phyloP scores from a whole-genome alignment of 1,284 basidiomycete genomes.

The Apiotrichum brassicae region DNA sequence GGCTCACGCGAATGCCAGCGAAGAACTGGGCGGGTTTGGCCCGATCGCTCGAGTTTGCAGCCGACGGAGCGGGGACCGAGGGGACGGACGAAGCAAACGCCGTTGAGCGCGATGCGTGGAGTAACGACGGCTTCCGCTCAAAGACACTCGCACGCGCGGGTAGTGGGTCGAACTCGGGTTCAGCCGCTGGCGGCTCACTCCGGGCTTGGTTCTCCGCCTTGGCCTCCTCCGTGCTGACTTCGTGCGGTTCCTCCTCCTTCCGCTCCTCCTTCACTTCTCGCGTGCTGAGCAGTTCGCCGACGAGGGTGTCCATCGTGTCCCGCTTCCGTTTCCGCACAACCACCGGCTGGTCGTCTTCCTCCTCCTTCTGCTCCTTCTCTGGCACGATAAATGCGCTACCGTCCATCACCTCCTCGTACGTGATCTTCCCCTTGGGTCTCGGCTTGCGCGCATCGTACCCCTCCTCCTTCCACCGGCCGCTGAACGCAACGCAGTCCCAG shows the following conservation, averaged over 20 bases:
- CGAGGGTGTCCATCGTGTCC: conserved; percentile 25
- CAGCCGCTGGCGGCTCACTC: too few relatives aligned
- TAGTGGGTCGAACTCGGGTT: background rate
- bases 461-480: conserved; percentile 41
- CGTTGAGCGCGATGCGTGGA: conserved; percentile 29
- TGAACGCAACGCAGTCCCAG: conserved; percentile 45
- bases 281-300: conserved; percentile 35
- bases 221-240: background rate
- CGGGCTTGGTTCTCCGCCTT: background rate
- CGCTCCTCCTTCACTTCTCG: conserved; percentile 4
- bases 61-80: background rate
- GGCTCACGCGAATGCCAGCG: conserved; percentile 33
- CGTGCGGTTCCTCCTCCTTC: conserved; percentile 5
- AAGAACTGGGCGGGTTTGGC: conserved; percentile 21
- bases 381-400: conserved; percentile 16
- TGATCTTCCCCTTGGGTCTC: conserved; percentile 22
- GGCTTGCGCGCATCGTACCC: conserved; percentile 39
- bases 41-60: background rate
- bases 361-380: conserved; percentile 11
- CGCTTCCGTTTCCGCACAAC: conserved; percentile 30
- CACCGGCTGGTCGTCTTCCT: conserved; percentile 27
- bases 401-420: conserved; percentile 28
- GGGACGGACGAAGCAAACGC: conserved; percentile 16
- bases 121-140: conserved; percentile 27
- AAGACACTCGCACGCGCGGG: conserved; percentile 2